Evolutionary conservation across 768 basidiomycete genomes (phyloP), one percentile per base, ranked within the genome.

Genomic region (Lentinus tigrinus): DNA sequence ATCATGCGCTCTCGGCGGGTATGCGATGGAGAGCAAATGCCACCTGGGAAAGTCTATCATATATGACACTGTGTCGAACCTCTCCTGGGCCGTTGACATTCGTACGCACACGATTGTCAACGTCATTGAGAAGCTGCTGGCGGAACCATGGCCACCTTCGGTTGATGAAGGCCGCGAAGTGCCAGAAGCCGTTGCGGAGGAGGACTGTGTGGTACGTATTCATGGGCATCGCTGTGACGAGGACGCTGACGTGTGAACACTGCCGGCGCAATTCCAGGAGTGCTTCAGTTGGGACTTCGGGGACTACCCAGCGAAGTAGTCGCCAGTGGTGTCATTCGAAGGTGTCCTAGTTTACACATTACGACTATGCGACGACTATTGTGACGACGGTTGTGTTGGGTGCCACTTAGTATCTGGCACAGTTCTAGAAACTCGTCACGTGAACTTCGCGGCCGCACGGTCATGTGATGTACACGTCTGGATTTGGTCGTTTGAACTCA

Each of bases 41-140:
- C 96, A 96, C 70, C 80, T 91, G 1, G 96, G 96, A 11, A 81
- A 82, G 69, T 82, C 87, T 2, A 91, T 97, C 62, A 70, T 95
- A 43, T 98, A 95, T 72, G 96, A 99, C 69, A 96, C 95, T 0
- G 93, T 98, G 19, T 83, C 85, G 2, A 85, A 92, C 65, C 77
- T 88, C 3, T 85, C 87, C 3, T 99, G 96, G 96, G 60, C 83
- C 1, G 93, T 93, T 26, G 85, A 94, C 68, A 70, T 97, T 42
- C 83, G 91, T 24, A 89, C 77, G 3, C 95, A 97, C 64, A 79
- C 84, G 4, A 95, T 97, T 63, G 84, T 85, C 26, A 84, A 76
- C 49, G 81, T 96, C 43, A 91, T 95, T 62, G 89, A 94, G 56
- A 79, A 80, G 53, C 59, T 96, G 19, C 75, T 96, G 51, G 77